phyloP scores from a whole-genome alignment of 106 monocot species.

The Dioscorea alata region DNA sequence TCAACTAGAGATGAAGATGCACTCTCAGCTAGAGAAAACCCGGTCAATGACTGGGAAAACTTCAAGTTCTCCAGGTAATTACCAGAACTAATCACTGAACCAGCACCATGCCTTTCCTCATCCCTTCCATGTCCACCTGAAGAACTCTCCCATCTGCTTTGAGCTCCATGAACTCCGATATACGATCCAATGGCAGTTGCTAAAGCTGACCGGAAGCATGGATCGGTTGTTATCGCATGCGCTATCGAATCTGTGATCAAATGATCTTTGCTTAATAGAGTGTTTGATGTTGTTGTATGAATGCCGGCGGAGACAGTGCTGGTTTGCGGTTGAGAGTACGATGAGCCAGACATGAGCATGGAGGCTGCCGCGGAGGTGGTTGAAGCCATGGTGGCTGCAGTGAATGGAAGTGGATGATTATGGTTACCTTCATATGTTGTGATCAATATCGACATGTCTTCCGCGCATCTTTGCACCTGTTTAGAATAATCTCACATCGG shows the following conservation, averaged over 20 bases:
- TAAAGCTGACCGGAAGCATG: conserved; percentile 74
- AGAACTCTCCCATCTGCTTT: conserved; percentile 9
- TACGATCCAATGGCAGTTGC: conserved; percentile 60
- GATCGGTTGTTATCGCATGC: conserved; percentile 74
- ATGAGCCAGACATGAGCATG: conserved; percentile 73
- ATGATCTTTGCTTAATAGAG: not conserved
- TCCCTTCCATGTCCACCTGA: not conserved
- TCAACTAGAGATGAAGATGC: conserved; percentile 35
- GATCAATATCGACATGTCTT: conserved; percentile 61
- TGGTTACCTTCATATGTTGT: conserved; percentile 76
- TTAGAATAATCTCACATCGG: not conserved
- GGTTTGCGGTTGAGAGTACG: conserved; percentile 16
- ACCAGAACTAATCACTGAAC: not conserved
- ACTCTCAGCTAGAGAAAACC: conserved; percentile 17
- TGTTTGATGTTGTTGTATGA: not conserved
- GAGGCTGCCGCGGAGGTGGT: conserved; percentile 73
- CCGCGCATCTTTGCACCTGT: conserved; percentile 71
- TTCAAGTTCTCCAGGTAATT: conserved; percentile 1
- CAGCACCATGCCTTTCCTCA: not conserved
- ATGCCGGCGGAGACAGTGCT: not conserved
- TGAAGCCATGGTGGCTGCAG: conserved; percentile 89
- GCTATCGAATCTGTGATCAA: conserved; percentile 48
- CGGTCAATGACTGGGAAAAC: conserved; percentile 22
- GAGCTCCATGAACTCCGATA: conserved; percentile 25
- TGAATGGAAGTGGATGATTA: conserved; percentile 53